Base-by-base conservation (phyloP, 2,329 filamentous ascomycete species). In the Bipolaris bicolor region DNA sequence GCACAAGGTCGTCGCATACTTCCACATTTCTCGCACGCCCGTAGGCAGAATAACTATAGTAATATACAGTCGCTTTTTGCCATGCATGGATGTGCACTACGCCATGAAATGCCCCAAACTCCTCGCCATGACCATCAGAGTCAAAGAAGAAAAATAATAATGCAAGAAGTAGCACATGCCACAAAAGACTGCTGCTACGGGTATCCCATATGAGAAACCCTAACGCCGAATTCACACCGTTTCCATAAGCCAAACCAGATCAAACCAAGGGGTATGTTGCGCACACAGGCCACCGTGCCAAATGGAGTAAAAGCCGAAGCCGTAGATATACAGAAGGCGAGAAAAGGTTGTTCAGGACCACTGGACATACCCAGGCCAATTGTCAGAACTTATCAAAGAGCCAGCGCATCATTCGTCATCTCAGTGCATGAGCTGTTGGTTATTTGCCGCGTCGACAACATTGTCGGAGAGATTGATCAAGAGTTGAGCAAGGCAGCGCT, bases 381-480 rank as follows among this genome's bases (percentile, higher is more conserved):
- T 49, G 46, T 44, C 45, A 40, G 10, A 43, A 41, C 39, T 51
- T 40, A 16, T 41, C 26, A 26, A 54, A 49, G 43, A 33, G 51
- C 49, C 44, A 49, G 33, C 49, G 26, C 15, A 16, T 24, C 34
- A 15, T 24, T 20, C 29, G 13, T 11, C 15, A 15, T 33, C n/a
- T 62, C 61, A 76, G 50, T 76, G 75, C 57, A 77, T 70, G 24
- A 75, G 65, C 43, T 71, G 69, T 57, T 76, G 75, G 57, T 76
- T 76, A 57, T 72, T 74, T 18, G 69, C 61, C 18, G 72, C 66
- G 57, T 87, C 85, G 58, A 85, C 88, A 58, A 93, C 89, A 65
- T 91, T 94, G 78, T 98, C 95, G 9, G 92, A 96, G 52, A 99
- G 86, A 74, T 98, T 98, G 80, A 98, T 96, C 58, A 98, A 84